phyloP scores from a whole-genome alignment of 1,284 basidiomycete genomes.

The Pseudozyma hubeiensis region DNA sequence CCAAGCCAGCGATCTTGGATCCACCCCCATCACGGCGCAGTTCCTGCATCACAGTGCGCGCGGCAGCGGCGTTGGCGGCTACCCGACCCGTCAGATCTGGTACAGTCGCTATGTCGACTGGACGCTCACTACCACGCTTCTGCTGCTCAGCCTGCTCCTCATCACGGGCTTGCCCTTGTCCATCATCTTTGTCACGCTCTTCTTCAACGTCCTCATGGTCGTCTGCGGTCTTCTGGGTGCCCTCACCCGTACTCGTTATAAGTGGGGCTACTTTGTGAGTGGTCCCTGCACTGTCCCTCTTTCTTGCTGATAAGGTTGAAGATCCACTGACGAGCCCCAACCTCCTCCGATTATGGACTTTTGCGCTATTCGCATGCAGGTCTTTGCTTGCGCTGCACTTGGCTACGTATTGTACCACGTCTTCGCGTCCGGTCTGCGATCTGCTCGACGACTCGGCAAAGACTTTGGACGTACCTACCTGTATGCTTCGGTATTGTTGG shows the following conservation, averaged over 20 bases:
- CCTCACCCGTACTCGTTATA: constrained; percentile 73
- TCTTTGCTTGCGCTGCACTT: constrained; percentile 71
- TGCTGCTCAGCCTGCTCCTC: constrained; percentile 73
- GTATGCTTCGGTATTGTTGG: constrained; percentile 66
- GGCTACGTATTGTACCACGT: constrained; percentile 68
- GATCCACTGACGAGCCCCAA: too few relatives aligned
- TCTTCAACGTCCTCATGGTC: constrained; percentile 72
- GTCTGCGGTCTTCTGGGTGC: constrained; percentile 73
- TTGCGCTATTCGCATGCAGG: constrained; percentile 5
- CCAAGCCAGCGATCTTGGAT: constrained; percentile 76
- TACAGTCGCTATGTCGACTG: constrained; percentile 68
- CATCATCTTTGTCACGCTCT: constrained; percentile 73
- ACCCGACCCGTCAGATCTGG: constrained; percentile 73
- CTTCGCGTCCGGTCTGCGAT: constrained; percentile 63
- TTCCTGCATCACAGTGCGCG: constrained; percentile 69
- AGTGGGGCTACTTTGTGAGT: constrained; percentile 70
- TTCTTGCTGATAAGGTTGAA: too few relatives aligned
- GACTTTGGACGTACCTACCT: constrained; percentile 70
- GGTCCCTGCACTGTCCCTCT: too few relatives aligned
- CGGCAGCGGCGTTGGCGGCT: constrained; percentile 26
- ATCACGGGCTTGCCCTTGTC: constrained; percentile 73
- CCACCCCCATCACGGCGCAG: constrained; percentile 72
- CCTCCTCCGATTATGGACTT: background rate
- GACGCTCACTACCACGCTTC: constrained; percentile 73
- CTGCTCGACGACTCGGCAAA: constrained; percentile 69